phyloP scores from a whole-genome alignment of 78 protist genomes.

The Mastigamoeba balamuthi region DNA sequence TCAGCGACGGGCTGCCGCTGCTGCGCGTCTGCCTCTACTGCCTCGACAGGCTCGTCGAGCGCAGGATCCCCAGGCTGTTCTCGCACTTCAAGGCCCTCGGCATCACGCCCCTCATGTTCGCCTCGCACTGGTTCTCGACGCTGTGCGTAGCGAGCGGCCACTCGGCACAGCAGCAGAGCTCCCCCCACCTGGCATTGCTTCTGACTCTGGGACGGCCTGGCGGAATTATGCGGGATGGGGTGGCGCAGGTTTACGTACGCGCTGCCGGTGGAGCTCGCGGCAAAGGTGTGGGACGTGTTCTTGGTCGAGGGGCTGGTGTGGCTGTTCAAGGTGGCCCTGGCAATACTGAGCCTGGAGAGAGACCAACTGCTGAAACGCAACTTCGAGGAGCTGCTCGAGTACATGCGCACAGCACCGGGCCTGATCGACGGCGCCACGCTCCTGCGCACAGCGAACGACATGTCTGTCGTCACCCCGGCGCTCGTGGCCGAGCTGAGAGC shows the following conservation, averaged over 20 bases:
- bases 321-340: conserved; percentile 7
- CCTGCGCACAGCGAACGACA: too few species aligned
- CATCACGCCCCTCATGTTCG: neutral
- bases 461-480: too few species aligned
- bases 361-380: neutral
- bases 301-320: conserved; percentile 19
- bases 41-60: neutral
- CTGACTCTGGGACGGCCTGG: too few species aligned
- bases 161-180: too few species aligned
- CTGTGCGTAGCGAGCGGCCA: too few species aligned
- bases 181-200: too few species aligned
- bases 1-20: neutral
- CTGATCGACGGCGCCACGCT: too few species aligned
- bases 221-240: too few species aligned
- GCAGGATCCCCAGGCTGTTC: neutral
- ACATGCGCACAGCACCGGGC: too few species aligned
- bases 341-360: neutral
- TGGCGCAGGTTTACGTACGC: conserved; percentile 10
- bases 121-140: conserved; percentile 35
- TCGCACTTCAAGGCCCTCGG: neutral
- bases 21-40: neutral
- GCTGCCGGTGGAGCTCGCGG: conserved; percentile 2
- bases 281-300: conserved; percentile 28
- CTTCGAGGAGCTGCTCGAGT: too few species aligned
- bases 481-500: too few species aligned